Base-by-base conservation (phyloP, 2,329 filamentous ascomycete species). In the Fusarium sororula region DNA sequence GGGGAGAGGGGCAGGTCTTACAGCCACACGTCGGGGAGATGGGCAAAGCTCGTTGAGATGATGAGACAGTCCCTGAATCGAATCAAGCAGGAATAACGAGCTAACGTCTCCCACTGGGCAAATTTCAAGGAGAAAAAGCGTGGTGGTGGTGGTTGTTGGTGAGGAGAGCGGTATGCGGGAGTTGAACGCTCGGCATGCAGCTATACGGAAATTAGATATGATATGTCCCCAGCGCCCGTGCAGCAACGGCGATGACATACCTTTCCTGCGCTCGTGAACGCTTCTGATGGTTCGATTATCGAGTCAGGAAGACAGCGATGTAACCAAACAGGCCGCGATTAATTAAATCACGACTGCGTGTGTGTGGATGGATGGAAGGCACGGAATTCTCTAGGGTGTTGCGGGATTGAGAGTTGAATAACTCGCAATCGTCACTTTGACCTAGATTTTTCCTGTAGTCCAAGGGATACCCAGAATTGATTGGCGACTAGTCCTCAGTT, bases 51-150 rank as follows among this genome's bases (percentile, higher is more conserved):
- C 81, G 81, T 84, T 82, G 84, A 85, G 84, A 61, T 24, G 32
- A 53, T 85, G 82, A 84, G 81, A 85, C 72, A 75, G 68, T 74
- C 85, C 84, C 85, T 84, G 82, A 84, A 82, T 80, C 80, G 80
- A 84, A 81, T 80, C 80, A 80, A 80, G 85, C 86, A 86, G 88
- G 86, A 90, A 86, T 85, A 87, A 89, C 88, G 89, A 90, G 87
- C 84, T 87, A 90, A 90, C 88, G 88, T 89, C 87, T 90, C 88
- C 89, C 86, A 88, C 86, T 80, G 80, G 82, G 80, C 81, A 83
- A 83, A 82, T 81, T 82, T 84, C 81, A 84, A 81, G 78, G 80
- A 80, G 81, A 76, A 80, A 80, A 82, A 84, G 82, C 84, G 84
- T 82, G 32, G 55, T 62, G 55, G 83, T 81, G 80, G 83, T 82